phyloP scores from a whole-genome alignment of 768 basidiomycete genomes.

The Russula sp. region DNA sequence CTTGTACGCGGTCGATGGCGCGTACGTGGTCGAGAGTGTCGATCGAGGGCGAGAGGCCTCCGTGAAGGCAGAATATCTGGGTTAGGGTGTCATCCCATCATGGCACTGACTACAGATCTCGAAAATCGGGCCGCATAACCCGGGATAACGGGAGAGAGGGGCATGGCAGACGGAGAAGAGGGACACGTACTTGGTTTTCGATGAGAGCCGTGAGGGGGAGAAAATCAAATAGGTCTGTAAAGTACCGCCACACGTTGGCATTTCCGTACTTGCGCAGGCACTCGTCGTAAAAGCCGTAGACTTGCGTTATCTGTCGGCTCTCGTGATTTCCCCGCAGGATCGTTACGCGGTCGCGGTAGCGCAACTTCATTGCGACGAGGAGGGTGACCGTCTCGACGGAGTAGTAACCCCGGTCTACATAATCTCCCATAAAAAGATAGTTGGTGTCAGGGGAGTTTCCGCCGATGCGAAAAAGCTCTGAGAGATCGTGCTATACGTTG shows the following conservation, averaged over 20 bases:
- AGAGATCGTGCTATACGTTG: constrained; percentile 85
- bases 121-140: constrained; percentile 4
- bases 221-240: constrained; percentile 98
- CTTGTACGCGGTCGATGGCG: constrained; percentile 97
- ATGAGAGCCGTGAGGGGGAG: constrained; percentile 95
- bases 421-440: constrained; percentile 99
- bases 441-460: constrained; percentile 99
- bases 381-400: constrained; percentile 98
- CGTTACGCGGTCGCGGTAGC: constrained; percentile 97
- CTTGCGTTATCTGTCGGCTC: constrained; percentile 98
- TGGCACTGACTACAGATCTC: constrained; percentile 5
- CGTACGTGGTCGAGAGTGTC: constrained; percentile 99
- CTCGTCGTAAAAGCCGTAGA: constrained; percentile 99
- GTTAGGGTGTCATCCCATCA: constrained; percentile 7
- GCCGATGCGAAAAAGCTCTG: constrained; percentile 96
- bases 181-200: constrained; percentile 88
- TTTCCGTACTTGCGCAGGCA: constrained; percentile 99
- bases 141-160: not conserved
- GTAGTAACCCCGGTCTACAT: constrained; percentile 98
- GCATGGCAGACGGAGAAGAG: not conserved
- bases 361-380: constrained; percentile 93
- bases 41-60: constrained; percentile 96
- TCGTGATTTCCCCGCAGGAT: constrained; percentile 99
- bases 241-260: constrained; percentile 99
- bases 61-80: constrained; percentile 98